Evolutionary conservation across 2,329 filamentous ascomycete genomes (phyloP).

Genomic region (Lachnellula suecica): DNA sequence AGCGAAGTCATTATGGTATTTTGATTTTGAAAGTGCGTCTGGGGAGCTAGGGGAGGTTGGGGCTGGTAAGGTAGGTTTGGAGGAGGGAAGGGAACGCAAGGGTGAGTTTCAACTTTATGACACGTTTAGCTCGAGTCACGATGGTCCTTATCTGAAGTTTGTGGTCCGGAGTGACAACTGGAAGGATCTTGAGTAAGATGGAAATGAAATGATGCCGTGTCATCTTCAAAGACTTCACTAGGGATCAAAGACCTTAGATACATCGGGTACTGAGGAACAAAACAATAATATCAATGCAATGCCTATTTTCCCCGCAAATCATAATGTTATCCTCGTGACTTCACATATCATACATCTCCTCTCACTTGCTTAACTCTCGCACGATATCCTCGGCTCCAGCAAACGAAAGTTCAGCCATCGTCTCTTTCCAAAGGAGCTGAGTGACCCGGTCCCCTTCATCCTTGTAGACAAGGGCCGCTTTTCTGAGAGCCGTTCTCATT

Average conservation of each 20-base stretch:
- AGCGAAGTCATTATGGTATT: conserved; percentile 18
- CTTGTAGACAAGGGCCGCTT: conserved; percentile 7
- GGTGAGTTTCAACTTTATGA: conserved; percentile 69
- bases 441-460: not conserved
- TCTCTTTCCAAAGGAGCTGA: conserved; percentile 7
- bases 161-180: too few relatives aligned
- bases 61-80: conserved; percentile 34
- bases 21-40: conserved; percentile 12
- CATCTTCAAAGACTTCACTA: too few relatives aligned
- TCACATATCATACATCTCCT: too few relatives aligned
- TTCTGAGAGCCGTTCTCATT: not conserved
- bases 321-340: too few relatives aligned
- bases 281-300: too few relatives aligned
- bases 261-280: too few relatives aligned
- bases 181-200: too few relatives aligned
- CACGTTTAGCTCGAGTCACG: conserved; percentile 70
- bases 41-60: conserved; percentile 3
- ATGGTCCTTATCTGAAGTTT: conserved; percentile 67
- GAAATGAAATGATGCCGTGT: too few relatives aligned
- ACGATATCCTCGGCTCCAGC: conserved; percentile 1
- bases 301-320: too few relatives aligned
- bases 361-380: not conserved
- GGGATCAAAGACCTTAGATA: too few relatives aligned
- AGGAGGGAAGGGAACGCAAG: conserved; percentile 53
- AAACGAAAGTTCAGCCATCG: conserved; percentile 12